These are phyloP conservation scores for Aspergillus kassunensis DNA, from an alignment of 495 filamentous ascomycete genomes.

Conservation along the genomic window DNA sequence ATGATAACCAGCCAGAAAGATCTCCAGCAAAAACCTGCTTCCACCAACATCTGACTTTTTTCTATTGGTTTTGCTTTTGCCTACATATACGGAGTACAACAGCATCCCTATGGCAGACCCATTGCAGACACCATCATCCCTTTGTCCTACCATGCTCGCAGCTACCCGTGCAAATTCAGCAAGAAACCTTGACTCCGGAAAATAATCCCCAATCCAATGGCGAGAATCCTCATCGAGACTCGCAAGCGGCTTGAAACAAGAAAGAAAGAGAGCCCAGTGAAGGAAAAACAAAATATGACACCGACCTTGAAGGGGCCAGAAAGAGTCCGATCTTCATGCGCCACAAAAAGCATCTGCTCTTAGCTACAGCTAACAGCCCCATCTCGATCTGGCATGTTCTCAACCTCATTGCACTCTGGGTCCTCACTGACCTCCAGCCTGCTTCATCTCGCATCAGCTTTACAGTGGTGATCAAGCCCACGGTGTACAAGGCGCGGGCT, in stretches of 20 bases:
- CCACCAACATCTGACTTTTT: no score
- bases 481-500: no score
- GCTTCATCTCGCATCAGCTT: conserved; percentile 2
- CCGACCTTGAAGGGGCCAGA: neutral
- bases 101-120: no score
- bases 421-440: neutral
- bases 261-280: neutral
- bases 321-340: neutral
- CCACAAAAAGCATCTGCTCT: neutral
- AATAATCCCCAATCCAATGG: conserved; percentile 19
- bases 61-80: no score
- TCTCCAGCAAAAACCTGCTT: no score
- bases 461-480: no score
- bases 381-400: conserved; percentile 5
- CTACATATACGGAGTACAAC: no score
- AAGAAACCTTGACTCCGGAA: conserved; percentile 13
- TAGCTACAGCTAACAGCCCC: neutral
- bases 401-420: neutral
- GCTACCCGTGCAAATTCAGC: conserved; percentile 4
- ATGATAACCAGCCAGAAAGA: no score
- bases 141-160: conserved; percentile 3
- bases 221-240: neutral
- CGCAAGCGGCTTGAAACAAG: neutral
- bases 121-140: neutral
- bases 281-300: conserved; percentile 1